A percentile compares a stretch with the other conserved stretches of the same genome.
These are phyloP conservation scores for Lindgomyces ingoldianus DNA, from an alignment of 495 filamentous ascomycete species.

Conservation along the genomic window DNA sequence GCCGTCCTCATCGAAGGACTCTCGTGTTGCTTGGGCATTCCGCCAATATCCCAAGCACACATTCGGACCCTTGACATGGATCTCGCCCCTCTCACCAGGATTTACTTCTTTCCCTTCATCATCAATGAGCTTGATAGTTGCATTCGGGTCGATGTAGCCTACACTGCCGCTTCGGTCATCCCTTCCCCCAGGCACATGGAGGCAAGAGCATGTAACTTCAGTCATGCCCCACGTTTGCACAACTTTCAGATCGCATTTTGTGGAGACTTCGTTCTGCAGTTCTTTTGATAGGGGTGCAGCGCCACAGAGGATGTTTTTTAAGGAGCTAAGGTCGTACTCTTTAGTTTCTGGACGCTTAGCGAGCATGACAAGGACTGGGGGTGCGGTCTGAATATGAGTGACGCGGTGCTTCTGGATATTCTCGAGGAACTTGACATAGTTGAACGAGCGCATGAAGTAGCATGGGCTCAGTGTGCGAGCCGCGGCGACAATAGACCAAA, in stretches of 20 bases:
- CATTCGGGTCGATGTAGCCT: conserved; percentile 44
- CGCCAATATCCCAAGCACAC: conserved; percentile 47
- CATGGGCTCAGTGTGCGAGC: conserved; percentile 37
- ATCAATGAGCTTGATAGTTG: conserved; percentile 42
- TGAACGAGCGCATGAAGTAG: conserved; percentile 46
- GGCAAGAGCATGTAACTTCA: conserved; percentile 44
- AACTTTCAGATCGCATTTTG: conserved; percentile 39
- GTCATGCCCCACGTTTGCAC: conserved; percentile 49
- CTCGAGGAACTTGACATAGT: conserved; percentile 37
- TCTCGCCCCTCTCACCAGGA: conserved; percentile 44
- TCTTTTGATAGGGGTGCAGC: conserved; percentile 46
- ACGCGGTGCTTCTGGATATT: conserved; percentile 43
- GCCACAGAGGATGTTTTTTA: conserved; percentile 46
- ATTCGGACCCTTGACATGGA: conserved; percentile 47
- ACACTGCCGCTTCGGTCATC: conserved; percentile 44
- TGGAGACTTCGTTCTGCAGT: conserved; percentile 46
- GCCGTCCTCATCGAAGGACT: conserved; percentile 45
- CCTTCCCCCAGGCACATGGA: conserved; percentile 43
- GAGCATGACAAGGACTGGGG: conserved; percentile 48
- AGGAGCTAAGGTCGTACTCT: conserved; percentile 42
- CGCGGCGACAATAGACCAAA: conserved; percentile 45
- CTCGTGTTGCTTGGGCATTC: conserved; percentile 44
- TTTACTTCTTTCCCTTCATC: conserved; percentile 45
- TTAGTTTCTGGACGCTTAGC: conserved; percentile 46
- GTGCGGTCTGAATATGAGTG: conserved; percentile 47